These are phyloP conservation scores for Glycine tomentella DNA, from an alignment of 306 rosid species.

Conservation along the genomic window DNA sequence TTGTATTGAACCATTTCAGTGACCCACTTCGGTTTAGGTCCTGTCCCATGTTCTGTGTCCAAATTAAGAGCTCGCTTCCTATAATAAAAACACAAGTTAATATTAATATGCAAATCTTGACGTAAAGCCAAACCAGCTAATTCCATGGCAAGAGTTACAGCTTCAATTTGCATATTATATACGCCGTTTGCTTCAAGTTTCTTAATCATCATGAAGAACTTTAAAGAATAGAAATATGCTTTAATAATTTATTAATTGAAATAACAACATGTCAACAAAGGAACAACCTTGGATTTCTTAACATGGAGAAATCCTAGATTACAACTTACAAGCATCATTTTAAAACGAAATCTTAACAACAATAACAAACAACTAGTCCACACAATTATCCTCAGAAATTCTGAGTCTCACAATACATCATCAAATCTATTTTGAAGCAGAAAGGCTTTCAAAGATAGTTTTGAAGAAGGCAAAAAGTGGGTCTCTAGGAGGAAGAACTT, in stretches of 20 bases:
- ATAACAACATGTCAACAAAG: background rate
- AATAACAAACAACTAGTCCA: too few relatives aligned
- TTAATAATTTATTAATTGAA: background rate
- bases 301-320: background rate
- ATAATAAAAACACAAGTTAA: too few relatives aligned
- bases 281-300: background rate
- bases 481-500: conserved; percentile 51
- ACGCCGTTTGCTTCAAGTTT: background rate
- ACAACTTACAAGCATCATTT: background rate
- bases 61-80: too few relatives aligned
- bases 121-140: too few relatives aligned
- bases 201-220: background rate
- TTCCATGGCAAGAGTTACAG: too few relatives aligned
- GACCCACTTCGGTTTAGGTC: too few relatives aligned
- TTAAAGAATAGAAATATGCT: background rate
- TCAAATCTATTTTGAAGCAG: conserved; percentile 29
- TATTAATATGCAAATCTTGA: too few relatives aligned
- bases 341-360: background rate
- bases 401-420: too few relatives aligned
- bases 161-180: too few relatives aligned
- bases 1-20: too few relatives aligned
- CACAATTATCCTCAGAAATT: too few relatives aligned
- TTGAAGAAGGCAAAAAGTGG: conserved; percentile 30
- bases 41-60: too few relatives aligned
- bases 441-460: background rate